These are phyloP conservation scores for Colletotrichum trifolii DNA, from an alignment of 2,329 filamentous ascomycete genomes.

Conservation along the genomic window DNA sequence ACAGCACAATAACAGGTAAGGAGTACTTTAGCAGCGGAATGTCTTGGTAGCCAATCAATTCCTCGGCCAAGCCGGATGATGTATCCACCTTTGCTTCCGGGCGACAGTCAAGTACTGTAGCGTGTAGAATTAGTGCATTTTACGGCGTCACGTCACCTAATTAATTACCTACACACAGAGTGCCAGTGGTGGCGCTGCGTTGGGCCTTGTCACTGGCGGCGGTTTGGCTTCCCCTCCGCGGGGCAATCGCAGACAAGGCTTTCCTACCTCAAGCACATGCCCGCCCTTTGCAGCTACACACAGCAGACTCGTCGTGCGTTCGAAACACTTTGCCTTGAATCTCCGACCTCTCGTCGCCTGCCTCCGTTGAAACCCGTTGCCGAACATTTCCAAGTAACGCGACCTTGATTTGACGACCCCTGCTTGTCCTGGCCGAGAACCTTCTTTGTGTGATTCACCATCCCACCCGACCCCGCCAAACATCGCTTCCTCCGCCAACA, in stretches of 20 bases:
- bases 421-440: neutral
- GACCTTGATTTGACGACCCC: constrained; percentile 7
- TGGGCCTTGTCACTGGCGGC: no score
- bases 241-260: constrained; percentile 30
- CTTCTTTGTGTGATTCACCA: constrained; percentile 17
- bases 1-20: no score
- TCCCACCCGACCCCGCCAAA: constrained; percentile 32
- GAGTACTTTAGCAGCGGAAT: no score
- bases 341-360: no score
- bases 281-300: constrained; percentile 17
- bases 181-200: no score
- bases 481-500: neutral
- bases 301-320: constrained; percentile 10
- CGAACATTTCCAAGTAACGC: constrained; percentile 12
- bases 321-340: constrained; percentile 22
- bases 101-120: no score
- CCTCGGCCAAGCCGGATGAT: no score
- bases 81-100: neutral
- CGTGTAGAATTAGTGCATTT: no score
- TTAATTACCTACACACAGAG: no score
- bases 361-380: neutral
- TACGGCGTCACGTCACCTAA: no score
- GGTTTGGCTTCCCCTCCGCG: constrained; percentile 21
- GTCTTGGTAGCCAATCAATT: no score
- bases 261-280: constrained; percentile 28